Conservation (phyloP, 1,139 yeast species). For the Debaryomyces sp. region DNA sequence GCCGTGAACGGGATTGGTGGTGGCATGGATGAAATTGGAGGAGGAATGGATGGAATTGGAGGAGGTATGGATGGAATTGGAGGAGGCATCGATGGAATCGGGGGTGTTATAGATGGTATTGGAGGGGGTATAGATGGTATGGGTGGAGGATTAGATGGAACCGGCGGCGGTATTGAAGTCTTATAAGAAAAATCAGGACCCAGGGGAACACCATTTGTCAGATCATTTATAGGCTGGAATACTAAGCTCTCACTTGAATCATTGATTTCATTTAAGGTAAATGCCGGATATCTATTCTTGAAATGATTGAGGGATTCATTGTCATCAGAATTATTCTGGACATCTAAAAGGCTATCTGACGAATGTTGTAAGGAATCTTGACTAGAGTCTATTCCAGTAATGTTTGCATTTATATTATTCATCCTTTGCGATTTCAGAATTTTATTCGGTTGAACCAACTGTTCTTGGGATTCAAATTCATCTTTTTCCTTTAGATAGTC, state of each 20-base stretch:
- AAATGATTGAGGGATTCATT: conserved; percentile 2
- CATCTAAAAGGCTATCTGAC: not conserved
- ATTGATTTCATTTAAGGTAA: not conserved
- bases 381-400: not conserved
- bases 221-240: not conserved
- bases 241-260: conserved; percentile 4
- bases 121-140: conserved; percentile 10
- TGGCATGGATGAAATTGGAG: conserved; percentile 8
- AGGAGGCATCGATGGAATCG: conserved; percentile 9
- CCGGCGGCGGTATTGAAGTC: not conserved
- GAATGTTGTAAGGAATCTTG: not conserved
- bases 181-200: not conserved
- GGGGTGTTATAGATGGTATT: conserved; percentile 3
- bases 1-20: conserved; percentile 4
- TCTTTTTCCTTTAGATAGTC: conserved; percentile 42
- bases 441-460: not conserved
- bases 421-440: conserved; percentile 3
- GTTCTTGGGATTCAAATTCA: conserved; percentile 8
- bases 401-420: not conserved
- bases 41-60: conserved; percentile 5
- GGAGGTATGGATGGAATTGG: conserved; percentile 7
- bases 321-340: conserved; percentile 2
- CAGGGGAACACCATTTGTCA: not conserved
- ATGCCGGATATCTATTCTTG: conserved; percentile 6
- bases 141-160: conserved; percentile 5